phyloP scores from a whole-genome alignment of 331 rosid genomes.

The Rhamnella rubrinervis region DNA sequence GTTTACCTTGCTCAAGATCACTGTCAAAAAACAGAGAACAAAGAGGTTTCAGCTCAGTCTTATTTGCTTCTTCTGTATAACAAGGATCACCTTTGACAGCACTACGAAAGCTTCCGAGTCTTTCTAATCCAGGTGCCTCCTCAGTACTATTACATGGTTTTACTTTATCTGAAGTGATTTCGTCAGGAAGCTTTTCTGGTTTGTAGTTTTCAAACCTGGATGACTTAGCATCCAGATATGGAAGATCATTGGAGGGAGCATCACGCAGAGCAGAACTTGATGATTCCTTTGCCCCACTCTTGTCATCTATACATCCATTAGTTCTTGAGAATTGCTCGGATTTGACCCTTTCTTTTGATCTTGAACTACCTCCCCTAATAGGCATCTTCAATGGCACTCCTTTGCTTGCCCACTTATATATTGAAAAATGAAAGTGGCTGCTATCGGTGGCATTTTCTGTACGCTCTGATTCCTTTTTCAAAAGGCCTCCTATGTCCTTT shows the following conservation, averaged over 20 bases:
- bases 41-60: conserved; percentile 34
- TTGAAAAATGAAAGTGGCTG: conserved; percentile 86
- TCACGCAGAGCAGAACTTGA: conserved; percentile 24
- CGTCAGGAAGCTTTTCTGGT: conserved; percentile 29
- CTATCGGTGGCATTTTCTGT: conserved; percentile 33
- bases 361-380: conserved; percentile 50
- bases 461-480: conserved; percentile 34
- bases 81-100: conserved; percentile 24
- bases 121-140: conserved; percentile 28
- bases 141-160: conserved; percentile 24
- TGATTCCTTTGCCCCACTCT: conserved; percentile 15
- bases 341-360: conserved; percentile 38
- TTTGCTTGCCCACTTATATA: conserved; percentile 93
- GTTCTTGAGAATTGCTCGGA: conserved; percentile 43
- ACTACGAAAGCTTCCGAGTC: conserved; percentile 27
- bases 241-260: conserved; percentile 18
- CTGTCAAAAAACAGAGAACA: conserved; percentile 34
- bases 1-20: conserved; percentile 47
- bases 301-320: conserved; percentile 25
- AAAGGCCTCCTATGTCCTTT: conserved; percentile 32
- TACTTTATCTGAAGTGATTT: conserved; percentile 20
- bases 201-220: conserved; percentile 20
- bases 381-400: conserved; percentile 67
- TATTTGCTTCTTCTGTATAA: conserved; percentile 27
- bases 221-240: conserved; percentile 6